Conservation (phyloP, 179 eudicot species). For the Vitellaria paradoxa region DNA sequence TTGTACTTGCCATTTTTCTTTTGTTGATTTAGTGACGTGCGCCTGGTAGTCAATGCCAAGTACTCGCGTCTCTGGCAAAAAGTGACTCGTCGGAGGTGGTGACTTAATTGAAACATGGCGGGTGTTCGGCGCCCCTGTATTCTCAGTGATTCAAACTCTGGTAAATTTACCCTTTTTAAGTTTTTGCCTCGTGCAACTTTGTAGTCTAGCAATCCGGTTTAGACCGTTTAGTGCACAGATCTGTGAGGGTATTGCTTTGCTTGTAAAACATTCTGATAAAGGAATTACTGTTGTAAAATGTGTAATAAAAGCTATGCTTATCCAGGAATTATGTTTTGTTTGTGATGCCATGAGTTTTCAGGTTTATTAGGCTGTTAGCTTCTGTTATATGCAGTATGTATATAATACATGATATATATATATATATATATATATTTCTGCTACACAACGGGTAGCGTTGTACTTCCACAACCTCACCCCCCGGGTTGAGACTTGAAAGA, state of each 20-base stretch:
- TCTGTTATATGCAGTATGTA: neutral
- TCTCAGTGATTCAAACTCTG: neutral
- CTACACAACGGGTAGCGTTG: neutral
- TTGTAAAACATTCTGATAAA: too few relatives aligned
- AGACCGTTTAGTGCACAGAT: too few relatives aligned
- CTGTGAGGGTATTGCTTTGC: too few relatives aligned
- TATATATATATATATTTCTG: neutral
- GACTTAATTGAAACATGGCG: constrained; percentile 15
- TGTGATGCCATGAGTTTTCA: neutral
- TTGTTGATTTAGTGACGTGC: constrained; percentile 26
- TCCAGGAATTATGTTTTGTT: neutral
- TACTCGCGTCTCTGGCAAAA: constrained; percentile 16
- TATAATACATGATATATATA: neutral
- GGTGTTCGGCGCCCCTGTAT: constrained; percentile 9
- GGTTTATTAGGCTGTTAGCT: neutral
- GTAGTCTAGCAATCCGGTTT: neutral
- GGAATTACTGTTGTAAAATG: neutral
- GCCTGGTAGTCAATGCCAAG: constrained; percentile 50
- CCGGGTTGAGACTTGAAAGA: too few relatives aligned
- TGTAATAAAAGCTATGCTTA: constrained; percentile 18
- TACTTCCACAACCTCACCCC: neutral
- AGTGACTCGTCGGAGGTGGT: constrained; percentile 51
- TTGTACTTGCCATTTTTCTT: constrained; percentile 14
- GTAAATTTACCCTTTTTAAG: neutral
- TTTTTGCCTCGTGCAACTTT: neutral